These are phyloP conservation scores for Globisporangium emineosum DNA, from an alignment of 352 stramenopile species.

Conservation along the genomic window DNA sequence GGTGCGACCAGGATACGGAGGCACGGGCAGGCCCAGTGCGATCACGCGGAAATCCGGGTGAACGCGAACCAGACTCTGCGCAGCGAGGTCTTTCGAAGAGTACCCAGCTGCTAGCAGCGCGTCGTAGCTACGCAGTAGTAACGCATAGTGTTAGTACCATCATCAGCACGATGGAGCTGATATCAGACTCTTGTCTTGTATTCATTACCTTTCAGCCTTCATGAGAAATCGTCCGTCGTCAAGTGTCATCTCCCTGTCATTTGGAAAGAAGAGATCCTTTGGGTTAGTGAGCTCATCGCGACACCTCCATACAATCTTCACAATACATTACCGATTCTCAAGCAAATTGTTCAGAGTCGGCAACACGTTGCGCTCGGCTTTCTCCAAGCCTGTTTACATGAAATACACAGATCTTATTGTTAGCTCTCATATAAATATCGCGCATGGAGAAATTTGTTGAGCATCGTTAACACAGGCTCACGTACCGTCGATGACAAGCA, in stretches of 20 bases:
- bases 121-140: conserved; percentile 52
- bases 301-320: neutral
- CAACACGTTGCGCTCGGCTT: conserved; percentile 95
- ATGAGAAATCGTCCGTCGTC: conserved; percentile 94
- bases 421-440: too few species aligned
- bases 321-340: conserved; percentile 84
- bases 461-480: too few species aligned
- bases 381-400: conserved; percentile 79
- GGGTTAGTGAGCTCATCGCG: neutral
- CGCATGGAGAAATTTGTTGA: too few species aligned
- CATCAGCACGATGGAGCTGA: neutral
- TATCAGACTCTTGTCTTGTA: neutral
- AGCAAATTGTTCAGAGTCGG: conserved; percentile 97
- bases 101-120: conserved; percentile 57
- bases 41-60: conserved; percentile 93
- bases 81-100: conserved; percentile 36
- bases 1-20: conserved; percentile 80
- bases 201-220: conserved; percentile 74
- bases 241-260: conserved; percentile 87
- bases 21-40: conserved; percentile 83
- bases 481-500: conserved; percentile 93
- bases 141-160: neutral
- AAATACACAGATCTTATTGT: neutral
- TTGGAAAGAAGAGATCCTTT: neutral
- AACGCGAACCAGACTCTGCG: conserved; percentile 79